Evolutionary conservation across 2,329 filamentous ascomycete species (phyloP).

Genomic region (Fusarium brevicatenulatum): DNA sequence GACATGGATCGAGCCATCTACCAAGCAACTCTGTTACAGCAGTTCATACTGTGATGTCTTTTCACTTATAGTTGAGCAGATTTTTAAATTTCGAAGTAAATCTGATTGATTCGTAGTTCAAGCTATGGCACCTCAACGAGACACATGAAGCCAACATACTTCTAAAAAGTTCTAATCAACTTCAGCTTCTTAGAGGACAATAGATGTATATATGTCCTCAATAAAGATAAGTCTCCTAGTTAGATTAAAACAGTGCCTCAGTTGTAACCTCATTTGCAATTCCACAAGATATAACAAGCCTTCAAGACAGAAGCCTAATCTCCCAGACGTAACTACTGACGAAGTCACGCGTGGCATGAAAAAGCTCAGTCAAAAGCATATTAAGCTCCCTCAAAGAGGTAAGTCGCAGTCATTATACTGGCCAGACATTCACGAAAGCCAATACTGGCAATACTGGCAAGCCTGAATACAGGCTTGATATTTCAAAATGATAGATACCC

Average conservation of each 20-base stretch:
- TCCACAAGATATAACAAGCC: neutral
- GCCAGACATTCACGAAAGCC: neutral
- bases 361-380: no score
- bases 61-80: neutral
- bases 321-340: neutral
- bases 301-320: neutral
- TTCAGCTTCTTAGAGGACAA: neutral
- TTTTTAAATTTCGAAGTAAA: neutral
- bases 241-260: neutral
- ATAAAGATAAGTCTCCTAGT: neutral
- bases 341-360: neutral
- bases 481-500: neutral
- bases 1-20: neutral
- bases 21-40: neutral
- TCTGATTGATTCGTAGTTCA: neutral
- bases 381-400: neutral
- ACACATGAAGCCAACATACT: neutral
- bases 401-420: neutral
- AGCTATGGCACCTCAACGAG: neutral
- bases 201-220: neutral
- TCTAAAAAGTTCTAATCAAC: neutral
- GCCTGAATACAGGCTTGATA: neutral
- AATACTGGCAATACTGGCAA: neutral
- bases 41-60: no score
- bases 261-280: neutral